Evolutionary conservation across 345 rosid species (phyloP).

Genomic region (Diplotaxis tenuifolia): DNA sequence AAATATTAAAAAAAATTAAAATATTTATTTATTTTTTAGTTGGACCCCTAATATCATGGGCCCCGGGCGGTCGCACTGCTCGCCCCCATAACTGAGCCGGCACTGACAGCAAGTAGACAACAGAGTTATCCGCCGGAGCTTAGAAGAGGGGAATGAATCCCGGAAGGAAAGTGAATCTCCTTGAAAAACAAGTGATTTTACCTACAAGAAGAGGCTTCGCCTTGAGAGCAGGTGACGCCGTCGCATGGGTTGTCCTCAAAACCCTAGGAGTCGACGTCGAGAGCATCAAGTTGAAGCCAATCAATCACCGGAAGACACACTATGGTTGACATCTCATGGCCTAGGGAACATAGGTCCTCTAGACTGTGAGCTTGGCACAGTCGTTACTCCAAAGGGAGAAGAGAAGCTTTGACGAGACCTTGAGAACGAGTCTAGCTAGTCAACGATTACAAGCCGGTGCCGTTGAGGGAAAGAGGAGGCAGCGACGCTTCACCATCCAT

Average conservation of each 20-base stretch:
- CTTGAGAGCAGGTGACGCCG: neutral
- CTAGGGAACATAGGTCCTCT: neutral
- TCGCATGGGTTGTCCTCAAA: neutral
- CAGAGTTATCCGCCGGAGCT: no score
- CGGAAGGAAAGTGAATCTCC: no score
- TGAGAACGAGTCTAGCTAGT: neutral
- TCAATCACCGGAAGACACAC: neutral
- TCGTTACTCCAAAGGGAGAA: neutral
- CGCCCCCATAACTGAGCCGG: no score
- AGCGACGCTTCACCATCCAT: neutral
- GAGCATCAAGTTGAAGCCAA: neutral
- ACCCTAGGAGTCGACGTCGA: neutral
- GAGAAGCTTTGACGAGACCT: neutral
- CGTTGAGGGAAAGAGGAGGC: neutral
- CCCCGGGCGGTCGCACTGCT: no score
- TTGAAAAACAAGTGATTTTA: no score
- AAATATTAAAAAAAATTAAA: no score
- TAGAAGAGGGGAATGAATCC: no score
- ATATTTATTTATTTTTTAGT: no score
- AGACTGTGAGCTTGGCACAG: neutral
- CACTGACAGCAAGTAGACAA: no score
- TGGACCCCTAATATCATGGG: no score
- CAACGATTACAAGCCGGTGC: neutral
- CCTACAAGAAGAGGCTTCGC: neutral
- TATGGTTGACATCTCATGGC: neutral